Percentiles rank a stretch among this genome's conserved stretches.
These are phyloP conservation scores for Yamadazyma diospyri DNA, from an alignment of 1,139 yeast species.

Conservation along the genomic window DNA sequence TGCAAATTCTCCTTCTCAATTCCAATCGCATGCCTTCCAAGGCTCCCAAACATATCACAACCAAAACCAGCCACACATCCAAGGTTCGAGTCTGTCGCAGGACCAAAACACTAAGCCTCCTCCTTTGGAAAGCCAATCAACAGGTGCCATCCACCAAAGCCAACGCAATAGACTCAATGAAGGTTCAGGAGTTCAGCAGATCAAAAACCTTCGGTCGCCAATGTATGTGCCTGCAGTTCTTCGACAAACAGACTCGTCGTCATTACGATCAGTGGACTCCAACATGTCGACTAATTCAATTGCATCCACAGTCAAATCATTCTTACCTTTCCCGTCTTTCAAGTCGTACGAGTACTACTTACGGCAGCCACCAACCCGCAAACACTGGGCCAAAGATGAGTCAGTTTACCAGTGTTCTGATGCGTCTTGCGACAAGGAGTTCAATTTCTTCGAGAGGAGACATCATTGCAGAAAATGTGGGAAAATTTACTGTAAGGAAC, in stretches of 20 bases:
- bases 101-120: not conserved
- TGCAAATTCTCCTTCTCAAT: slow-evolving; percentile 2
- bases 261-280: slow-evolving; percentile 37
- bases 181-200: slow-evolving; percentile 39
- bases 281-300: slow-evolving; percentile 29
- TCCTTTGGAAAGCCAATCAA: not conserved
- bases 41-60: not conserved
- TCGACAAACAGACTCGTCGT: slow-evolving; percentile 42
- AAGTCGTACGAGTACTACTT: slow-evolving; percentile 26
- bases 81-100: not conserved
- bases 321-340: slow-evolving; percentile 7
- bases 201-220: slow-evolving; percentile 75
- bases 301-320: slow-evolving; percentile 14
- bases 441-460: slow-evolving; percentile 77
- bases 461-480: slow-evolving; percentile 97
- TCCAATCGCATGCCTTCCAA: slow-evolving; percentile 1
- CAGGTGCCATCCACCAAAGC: not conserved
- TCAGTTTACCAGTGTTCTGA: slow-evolving; percentile 60
- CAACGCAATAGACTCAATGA: not conserved
- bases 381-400: slow-evolving; percentile 80
- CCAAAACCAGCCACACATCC: slow-evolving; percentile 1
- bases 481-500: slow-evolving; percentile 78
- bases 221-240: slow-evolving; percentile 88
- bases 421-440: slow-evolving; percentile 51
- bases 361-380: slow-evolving; percentile 52